Conservation (phyloP, 208 protist genomes). For the Leishmania lainsoni region DNA sequence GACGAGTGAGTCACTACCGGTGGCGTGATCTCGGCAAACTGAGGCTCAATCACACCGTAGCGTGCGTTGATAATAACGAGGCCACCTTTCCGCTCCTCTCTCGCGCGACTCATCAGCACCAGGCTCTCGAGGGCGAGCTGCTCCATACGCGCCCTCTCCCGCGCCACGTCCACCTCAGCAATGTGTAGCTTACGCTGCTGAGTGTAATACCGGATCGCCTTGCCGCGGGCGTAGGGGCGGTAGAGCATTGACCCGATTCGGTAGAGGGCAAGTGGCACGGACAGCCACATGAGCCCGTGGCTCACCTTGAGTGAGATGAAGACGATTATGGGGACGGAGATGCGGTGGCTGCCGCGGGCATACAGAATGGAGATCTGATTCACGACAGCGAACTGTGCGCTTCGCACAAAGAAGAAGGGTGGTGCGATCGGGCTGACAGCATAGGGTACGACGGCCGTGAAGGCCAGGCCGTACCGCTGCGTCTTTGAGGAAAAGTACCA, state of each 20-base stretch:
- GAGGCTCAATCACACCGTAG: slow-evolving; percentile 81
- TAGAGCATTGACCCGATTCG: slow-evolving; percentile 51
- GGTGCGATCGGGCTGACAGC: slow-evolving; percentile 47
- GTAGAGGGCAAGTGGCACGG: slow-evolving; percentile 56
- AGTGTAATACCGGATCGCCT: slow-evolving; percentile 45
- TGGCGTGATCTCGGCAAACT: slow-evolving; percentile 46
- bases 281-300: slow-evolving; percentile 58
- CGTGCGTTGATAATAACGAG: slow-evolving; percentile 88
- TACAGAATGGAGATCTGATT: slow-evolving; percentile 80
- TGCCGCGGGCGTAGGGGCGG: slow-evolving; percentile 52
- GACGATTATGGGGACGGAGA: slow-evolving; percentile 74
- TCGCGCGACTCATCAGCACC: slow-evolving; percentile 49
- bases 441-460: slow-evolving; percentile 61
- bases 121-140: slow-evolving; percentile 61
- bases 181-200: slow-evolving; percentile 59
- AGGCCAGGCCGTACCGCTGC: slow-evolving; percentile 67
- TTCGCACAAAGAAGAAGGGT: slow-evolving; percentile 49
- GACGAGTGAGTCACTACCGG: slow-evolving; percentile 1
- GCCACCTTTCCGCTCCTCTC: slow-evolving; percentile 70
- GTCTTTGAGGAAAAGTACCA: slow-evolving; percentile 60
- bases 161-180: slow-evolving; percentile 76
- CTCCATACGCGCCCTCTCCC: slow-evolving; percentile 67
- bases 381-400: slow-evolving; percentile 43
- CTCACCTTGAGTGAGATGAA: slow-evolving; percentile 58
- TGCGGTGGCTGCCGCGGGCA: slow-evolving; percentile 60